These are phyloP conservation scores for Mallotus japonicus DNA, from an alignment of 441 rosid genomes.

Conservation along the genomic window DNA sequence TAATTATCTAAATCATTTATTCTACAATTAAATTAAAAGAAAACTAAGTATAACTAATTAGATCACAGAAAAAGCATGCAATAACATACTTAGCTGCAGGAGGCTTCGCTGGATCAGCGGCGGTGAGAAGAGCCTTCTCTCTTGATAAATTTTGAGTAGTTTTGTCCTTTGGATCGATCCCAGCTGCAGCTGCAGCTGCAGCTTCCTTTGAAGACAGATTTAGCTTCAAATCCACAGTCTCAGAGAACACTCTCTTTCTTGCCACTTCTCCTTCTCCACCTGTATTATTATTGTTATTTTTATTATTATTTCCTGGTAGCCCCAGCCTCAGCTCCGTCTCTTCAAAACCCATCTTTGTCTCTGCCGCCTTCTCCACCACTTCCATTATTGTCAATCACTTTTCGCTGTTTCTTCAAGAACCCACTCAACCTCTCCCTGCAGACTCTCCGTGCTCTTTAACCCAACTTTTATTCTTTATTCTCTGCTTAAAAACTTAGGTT, in stretches of 20 bases:
- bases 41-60: not conserved
- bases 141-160: constrained; percentile 17
- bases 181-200: not conserved
- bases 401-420: too few relatives aligned
- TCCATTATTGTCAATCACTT: constrained; percentile 11
- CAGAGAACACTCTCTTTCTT: constrained; percentile 74
- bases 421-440: too few relatives aligned
- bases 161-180: constrained; percentile 23
- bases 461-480: too few relatives aligned
- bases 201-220: constrained; percentile 41
- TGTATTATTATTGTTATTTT: not conserved
- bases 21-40: not conserved
- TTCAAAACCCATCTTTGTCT: constrained; percentile 30
- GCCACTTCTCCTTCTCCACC: constrained; percentile 19
- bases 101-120: constrained; percentile 62
- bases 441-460: not conserved
- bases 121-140: constrained; percentile 38
- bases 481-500: not conserved
- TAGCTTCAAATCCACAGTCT: constrained; percentile 74
- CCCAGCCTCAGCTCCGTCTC: constrained; percentile 91
- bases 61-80: not conserved
- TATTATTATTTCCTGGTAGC: constrained; percentile 48
- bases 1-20: not conserved
- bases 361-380: constrained; percentile 13
- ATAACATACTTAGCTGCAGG: constrained; percentile 56